Percentiles rank a stretch among this genome's conserved stretches.
These are phyloP conservation scores for Diversispora epigaea DNA, from an alignment of 192 early-diverging fungal species.

Conservation along the genomic window DNA sequence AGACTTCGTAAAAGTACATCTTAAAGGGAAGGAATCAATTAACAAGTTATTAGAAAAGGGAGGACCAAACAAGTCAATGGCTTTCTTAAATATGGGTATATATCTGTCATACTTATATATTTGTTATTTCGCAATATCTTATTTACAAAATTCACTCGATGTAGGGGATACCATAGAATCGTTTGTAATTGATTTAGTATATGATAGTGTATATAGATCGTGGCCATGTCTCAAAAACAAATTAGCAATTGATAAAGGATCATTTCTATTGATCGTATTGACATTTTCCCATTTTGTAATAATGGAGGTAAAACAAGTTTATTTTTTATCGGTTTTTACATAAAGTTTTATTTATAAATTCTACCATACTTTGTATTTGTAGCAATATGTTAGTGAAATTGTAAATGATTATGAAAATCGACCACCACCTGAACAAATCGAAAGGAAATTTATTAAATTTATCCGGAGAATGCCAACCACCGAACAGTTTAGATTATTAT, in stretches of 20 bases:
- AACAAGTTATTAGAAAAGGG: constrained; percentile 23
- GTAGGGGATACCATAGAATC: constrained; percentile 12
- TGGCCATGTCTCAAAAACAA: constrained; percentile 26
- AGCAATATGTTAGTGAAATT: constrained; percentile 28
- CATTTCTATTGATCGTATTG: constrained; percentile 26
- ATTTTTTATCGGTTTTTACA: constrained; percentile 12
- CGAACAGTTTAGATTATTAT: constrained; percentile 3
- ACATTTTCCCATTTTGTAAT: constrained; percentile 26
- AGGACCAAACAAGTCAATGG: constrained; percentile 12
- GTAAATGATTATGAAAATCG: constrained; percentile 30
- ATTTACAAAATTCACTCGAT: constrained; percentile 17
- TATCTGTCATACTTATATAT: constrained; percentile 1
- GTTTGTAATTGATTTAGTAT: constrained; percentile 27
- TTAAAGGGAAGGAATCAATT: constrained; percentile 20
- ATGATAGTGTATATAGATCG: constrained; percentile 17
- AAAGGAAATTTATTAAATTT: constrained; percentile 5
- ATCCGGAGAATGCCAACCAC: constrained; percentile 27
- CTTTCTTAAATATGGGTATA: constrained; percentile 21
- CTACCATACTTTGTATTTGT: constrained; percentile 14
- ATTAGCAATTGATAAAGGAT: constrained; percentile 25
- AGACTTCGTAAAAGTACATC: constrained; percentile 22
- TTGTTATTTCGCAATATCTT: constrained; percentile 11
- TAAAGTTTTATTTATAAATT: constrained; percentile 26
- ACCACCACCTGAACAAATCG: constrained; percentile 1
- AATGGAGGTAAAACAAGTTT: constrained; percentile 14